These are phyloP conservation scores for Nematocida sp. DNA, from an alignment of 371 early-diverging fungal genomes.

Conservation along the genomic window DNA sequence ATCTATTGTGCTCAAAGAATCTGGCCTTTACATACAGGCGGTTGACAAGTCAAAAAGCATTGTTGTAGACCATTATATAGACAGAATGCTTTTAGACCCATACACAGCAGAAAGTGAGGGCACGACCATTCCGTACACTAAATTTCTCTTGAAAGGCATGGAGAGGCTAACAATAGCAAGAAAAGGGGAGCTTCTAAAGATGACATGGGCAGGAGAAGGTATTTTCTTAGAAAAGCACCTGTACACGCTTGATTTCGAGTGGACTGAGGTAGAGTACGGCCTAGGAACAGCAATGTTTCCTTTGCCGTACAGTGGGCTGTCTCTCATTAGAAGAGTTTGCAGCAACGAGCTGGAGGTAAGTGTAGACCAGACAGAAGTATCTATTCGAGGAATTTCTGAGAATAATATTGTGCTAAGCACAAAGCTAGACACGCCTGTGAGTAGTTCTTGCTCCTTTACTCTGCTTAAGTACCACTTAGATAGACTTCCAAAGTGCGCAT, in stretches of 20 bases:
- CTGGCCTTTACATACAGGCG: slow-evolving; percentile 33
- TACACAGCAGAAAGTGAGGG: background rate
- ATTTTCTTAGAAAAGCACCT: slow-evolving; percentile 27
- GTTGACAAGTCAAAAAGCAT: slow-evolving; percentile 31
- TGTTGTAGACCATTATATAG: slow-evolving; percentile 42
- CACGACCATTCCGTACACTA: slow-evolving; percentile 31
- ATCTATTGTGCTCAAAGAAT: background rate
- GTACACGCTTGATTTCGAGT: slow-evolving; percentile 29
- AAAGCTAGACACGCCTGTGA: background rate
- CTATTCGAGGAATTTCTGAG: background rate
- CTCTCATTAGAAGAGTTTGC: background rate
- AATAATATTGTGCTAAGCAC: background rate
- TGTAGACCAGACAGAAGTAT: background rate
- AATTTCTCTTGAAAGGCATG: slow-evolving; percentile 23
- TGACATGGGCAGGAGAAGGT: slow-evolving; percentile 19
- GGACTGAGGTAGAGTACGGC: slow-evolving; percentile 2
- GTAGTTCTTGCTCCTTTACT: slow-evolving; percentile 22
- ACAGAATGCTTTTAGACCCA: slow-evolving; percentile 16
- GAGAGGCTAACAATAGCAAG: slow-evolving; percentile 4
- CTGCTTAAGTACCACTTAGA: slow-evolving; percentile 51
- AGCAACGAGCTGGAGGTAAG: slow-evolving; percentile 13
- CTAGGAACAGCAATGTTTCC: background rate
- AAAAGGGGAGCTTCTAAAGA: slow-evolving; percentile 15
- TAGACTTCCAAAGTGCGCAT: slow-evolving; percentile 20
- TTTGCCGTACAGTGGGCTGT: slow-evolving; percentile 4